phyloP scores from a whole-genome alignment of 2,329 filamentous ascomycete genomes.

The Triangularia setosa region DNA sequence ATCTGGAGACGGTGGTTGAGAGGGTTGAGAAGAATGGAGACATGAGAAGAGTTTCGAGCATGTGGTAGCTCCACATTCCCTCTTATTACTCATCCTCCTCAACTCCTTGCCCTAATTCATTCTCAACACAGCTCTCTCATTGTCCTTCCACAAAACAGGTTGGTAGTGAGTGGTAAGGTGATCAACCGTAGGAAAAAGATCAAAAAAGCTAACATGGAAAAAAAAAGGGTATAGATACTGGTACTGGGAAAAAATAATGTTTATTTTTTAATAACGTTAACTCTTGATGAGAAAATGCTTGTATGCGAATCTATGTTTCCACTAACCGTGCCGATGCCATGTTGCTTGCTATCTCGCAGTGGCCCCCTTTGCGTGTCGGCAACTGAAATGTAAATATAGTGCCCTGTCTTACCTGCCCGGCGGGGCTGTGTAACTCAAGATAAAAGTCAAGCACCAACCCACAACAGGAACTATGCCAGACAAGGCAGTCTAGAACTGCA shows the following conservation, averaged over 20 bases:
- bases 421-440: too few species aligned
- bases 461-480: too few species aligned
- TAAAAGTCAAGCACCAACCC: too few species aligned
- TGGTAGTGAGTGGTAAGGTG: background rate
- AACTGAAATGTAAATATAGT: background rate
- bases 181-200: background rate
- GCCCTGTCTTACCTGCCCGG: background rate
- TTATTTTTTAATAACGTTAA: background rate
- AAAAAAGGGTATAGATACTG: background rate
- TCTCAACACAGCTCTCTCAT: background rate
- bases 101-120: background rate
- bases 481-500: background rate
- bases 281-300: background rate
- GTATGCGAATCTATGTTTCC: too few species aligned
- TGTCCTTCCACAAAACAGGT: background rate
- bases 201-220: background rate
- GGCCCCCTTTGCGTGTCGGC: too few species aligned
- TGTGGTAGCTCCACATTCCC: background rate
- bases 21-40: background rate
- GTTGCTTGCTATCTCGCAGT: too few species aligned
- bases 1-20: slow-evolving; percentile 8
- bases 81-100: background rate
- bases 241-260: background rate
- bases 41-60: background rate
- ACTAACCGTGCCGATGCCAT: too few species aligned